These are phyloP conservation scores for Spergularia marina DNA, from an alignment of 148 eudicot genomes.

Conservation along the genomic window DNA sequence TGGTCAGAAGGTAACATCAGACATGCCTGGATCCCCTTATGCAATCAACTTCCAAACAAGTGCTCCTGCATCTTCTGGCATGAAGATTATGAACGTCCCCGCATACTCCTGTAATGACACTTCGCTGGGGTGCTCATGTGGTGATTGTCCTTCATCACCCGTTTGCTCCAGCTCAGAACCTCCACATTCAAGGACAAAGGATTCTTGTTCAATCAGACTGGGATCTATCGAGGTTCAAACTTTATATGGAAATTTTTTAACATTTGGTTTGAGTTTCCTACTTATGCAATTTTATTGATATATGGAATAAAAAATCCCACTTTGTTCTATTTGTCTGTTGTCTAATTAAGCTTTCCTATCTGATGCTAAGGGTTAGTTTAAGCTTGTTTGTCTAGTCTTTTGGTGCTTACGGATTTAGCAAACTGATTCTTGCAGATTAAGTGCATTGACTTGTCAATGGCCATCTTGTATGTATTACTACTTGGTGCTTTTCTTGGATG, in stretches of 20 bases:
- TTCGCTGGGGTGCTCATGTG: slow-evolving; percentile 76
- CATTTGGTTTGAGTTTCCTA: too few species aligned
- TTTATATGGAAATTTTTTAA: neutral
- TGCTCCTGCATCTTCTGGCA: slow-evolving; percentile 42
- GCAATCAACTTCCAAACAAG: slow-evolving; percentile 51
- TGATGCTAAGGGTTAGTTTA: neutral
- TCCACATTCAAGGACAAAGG: slow-evolving; percentile 50
- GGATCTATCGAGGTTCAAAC: slow-evolving; percentile 49
- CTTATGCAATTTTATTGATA: too few species aligned
- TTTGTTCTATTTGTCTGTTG: slow-evolving; percentile 1
- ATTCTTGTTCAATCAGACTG: slow-evolving; percentile 49
- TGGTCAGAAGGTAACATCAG: slow-evolving; percentile 54
- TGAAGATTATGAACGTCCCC: slow-evolving; percentile 63
- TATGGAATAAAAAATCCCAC: neutral
- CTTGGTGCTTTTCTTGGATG: slow-evolving; percentile 61
- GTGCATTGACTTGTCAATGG: slow-evolving; percentile 59
- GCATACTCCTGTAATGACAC: slow-evolving; percentile 68
- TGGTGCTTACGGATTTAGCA: slow-evolving; percentile 18
- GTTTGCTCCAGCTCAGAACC: slow-evolving; percentile 57
- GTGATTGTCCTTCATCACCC: slow-evolving; percentile 68
- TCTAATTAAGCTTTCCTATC: slow-evolving; percentile 7
- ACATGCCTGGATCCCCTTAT: slow-evolving; percentile 79
- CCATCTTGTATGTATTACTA: slow-evolving; percentile 43
- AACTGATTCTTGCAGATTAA: slow-evolving; percentile 43
- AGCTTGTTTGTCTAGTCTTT: neutral